Evolutionary conservation across 345 rosid genomes (phyloP).

Genomic region (Camelina neglecta): DNA sequence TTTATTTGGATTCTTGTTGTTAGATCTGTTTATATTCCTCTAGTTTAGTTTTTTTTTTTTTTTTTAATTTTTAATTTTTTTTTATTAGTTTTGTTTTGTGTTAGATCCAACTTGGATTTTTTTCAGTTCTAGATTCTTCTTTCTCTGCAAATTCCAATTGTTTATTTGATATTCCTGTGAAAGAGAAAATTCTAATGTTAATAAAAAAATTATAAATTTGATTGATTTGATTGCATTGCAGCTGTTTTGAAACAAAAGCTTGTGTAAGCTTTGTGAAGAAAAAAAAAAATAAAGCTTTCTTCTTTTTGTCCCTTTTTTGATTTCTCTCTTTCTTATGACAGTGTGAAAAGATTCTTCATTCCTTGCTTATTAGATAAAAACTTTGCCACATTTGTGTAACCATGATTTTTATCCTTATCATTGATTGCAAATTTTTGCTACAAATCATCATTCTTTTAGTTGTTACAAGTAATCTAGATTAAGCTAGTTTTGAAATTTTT

Average conservation of each 20-base stretch:
- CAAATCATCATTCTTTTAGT: constrained; percentile 8
- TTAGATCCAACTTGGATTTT: constrained; percentile 26
- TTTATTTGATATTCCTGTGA: constrained; percentile 36
- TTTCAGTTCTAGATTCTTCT: constrained; percentile 36
- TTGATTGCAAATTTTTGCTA: not conserved
- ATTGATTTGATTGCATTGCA: constrained; percentile 46
- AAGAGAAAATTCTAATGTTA: constrained; percentile 1
- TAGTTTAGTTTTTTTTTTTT: constrained; percentile 19
- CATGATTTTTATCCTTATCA: constrained; percentile 13
- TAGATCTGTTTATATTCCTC: constrained; percentile 41
- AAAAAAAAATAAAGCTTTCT: constrained; percentile 46
- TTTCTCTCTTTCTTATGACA: constrained; percentile 44
- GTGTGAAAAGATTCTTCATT: constrained; percentile 46
- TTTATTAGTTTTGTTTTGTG: not conserved
- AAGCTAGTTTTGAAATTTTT: not conserved
- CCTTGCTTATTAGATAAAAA: constrained; percentile 36
- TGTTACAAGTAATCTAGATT: constrained; percentile 12
- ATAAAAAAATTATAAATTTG: not conserved
- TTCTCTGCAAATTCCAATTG: constrained; percentile 40
- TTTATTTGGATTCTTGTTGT: constrained; percentile 35
- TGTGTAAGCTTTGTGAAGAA: constrained; percentile 47
- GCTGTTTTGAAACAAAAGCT: constrained; percentile 47
- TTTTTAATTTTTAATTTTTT: too few relatives aligned
- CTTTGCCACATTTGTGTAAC: constrained; percentile 23
- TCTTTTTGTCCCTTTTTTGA: constrained; percentile 49